These are phyloP conservation scores for Ophiostoma triangulosporum DNA, from an alignment of 2,329 filamentous ascomycete genomes.

Conservation along the genomic window DNA sequence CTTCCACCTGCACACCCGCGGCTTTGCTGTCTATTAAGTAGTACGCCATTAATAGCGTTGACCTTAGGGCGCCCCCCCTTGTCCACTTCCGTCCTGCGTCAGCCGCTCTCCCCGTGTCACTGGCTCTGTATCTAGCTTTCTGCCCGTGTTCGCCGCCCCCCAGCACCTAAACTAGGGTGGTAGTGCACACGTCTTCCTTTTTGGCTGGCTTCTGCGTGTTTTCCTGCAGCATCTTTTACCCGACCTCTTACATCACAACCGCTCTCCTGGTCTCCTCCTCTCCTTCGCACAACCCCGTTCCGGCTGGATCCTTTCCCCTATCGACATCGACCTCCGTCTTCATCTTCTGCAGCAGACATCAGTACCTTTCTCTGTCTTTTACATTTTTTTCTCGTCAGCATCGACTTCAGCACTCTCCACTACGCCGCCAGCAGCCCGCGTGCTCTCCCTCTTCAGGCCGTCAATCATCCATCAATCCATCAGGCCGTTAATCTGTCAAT, in stretches of 20 bases:
- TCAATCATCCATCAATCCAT: no score
- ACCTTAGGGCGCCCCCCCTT: not conserved
- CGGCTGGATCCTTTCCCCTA: not conserved
- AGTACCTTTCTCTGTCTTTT: not conserved
- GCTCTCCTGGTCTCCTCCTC: not conserved
- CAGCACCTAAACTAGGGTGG: slow-evolving; percentile 6
- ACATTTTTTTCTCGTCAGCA: not conserved
- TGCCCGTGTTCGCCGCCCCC: slow-evolving; percentile 13
- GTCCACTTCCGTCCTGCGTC: slow-evolving; percentile 7
- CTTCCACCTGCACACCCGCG: not conserved
- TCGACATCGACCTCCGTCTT: not conserved
- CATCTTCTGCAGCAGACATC: not conserved
- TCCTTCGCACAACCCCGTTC: slow-evolving; percentile 1
- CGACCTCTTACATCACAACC: slow-evolving; percentile 8
- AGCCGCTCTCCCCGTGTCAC: slow-evolving; percentile 6
- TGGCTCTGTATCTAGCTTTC: slow-evolving; percentile 7
- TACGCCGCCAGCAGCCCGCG: not conserved
- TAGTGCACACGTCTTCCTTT: slow-evolving; percentile 15
- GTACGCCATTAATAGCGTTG: not conserved
- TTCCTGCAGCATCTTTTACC: slow-evolving; percentile 1
- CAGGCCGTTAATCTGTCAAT: not conserved
- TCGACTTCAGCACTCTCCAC: not conserved
- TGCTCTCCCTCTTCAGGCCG: not conserved
- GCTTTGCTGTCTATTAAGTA: not conserved
- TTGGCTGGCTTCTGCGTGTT: not conserved